Conservation (phyloP, 192 early-diverging fungal species). For the Paraglomus occultum region DNA sequence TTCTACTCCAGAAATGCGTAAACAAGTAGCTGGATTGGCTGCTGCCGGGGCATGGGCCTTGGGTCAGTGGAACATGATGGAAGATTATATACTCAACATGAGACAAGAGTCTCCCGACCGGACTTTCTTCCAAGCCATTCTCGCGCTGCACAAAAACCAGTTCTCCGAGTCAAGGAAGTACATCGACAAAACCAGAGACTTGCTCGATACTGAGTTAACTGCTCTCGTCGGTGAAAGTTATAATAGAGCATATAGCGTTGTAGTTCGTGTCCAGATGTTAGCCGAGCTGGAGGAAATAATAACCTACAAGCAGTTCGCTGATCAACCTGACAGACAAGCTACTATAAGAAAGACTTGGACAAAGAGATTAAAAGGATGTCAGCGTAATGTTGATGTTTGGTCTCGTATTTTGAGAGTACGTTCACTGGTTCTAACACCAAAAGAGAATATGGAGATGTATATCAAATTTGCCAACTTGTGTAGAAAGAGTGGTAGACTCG, state of each 20-base stretch:
- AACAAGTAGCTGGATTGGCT: slow-evolving; percentile 80
- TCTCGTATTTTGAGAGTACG: slow-evolving; percentile 85
- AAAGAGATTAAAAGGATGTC: slow-evolving; percentile 73
- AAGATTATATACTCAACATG: slow-evolving; percentile 83
- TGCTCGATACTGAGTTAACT: slow-evolving; percentile 82
- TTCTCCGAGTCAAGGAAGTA: slow-evolving; percentile 68
- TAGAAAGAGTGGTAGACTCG: slow-evolving; percentile 82
- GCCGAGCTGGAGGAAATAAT: slow-evolving; percentile 98
- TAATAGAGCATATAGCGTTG: slow-evolving; percentile 78
- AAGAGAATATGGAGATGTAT: slow-evolving; percentile 93
- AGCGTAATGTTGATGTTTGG: slow-evolving; percentile 95
- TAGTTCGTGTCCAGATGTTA: slow-evolving; percentile 96
- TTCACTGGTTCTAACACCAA: slow-evolving; percentile 83
- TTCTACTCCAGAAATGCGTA: slow-evolving; percentile 58
- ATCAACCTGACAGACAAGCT: slow-evolving; percentile 71
- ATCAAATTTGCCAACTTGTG: slow-evolving; percentile 95
- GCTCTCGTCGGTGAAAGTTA: slow-evolving; percentile 93
- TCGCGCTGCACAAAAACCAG: slow-evolving; percentile 77
- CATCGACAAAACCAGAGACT: slow-evolving; percentile 78
- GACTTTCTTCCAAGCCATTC: slow-evolving; percentile 83
- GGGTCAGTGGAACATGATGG: slow-evolving; percentile 84
- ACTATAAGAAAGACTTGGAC: slow-evolving; percentile 89
- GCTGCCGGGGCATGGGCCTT: slow-evolving; percentile 93
- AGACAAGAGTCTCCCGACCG: slow-evolving; percentile 76
- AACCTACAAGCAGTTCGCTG: slow-evolving; percentile 76